Conservation (phyloP, 1,284 basidiomycete genomes). For the Ustilago loliicola region DNA sequence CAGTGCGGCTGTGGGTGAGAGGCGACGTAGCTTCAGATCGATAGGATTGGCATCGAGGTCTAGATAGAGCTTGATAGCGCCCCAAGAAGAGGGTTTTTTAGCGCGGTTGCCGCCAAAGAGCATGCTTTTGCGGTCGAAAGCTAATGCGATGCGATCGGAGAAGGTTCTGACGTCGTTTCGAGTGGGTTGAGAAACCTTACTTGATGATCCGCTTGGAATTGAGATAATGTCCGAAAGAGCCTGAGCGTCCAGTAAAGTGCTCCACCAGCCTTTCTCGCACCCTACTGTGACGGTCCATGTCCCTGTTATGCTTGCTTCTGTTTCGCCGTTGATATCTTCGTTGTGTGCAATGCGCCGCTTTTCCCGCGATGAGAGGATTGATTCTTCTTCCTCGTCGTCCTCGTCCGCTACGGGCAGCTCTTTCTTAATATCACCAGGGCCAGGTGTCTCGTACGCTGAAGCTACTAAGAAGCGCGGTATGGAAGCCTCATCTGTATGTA, state of each 20-base stretch:
- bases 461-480: conserved; percentile 12
- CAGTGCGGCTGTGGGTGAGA: conserved; percentile 8
- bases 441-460: neutral
- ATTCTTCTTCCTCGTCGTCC: conserved; percentile 12
- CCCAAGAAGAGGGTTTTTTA: neutral
- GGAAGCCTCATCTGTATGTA: conserved; percentile 6
- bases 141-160: conserved; percentile 7
- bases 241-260: neutral
- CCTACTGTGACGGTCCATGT: conserved; percentile 26
- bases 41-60: conserved; percentile 16
- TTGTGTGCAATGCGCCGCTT: neutral
- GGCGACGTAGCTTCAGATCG: conserved; percentile 14
- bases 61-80: conserved; percentile 25
- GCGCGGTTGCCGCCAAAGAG: conserved; percentile 16
- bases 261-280: conserved; percentile 31
- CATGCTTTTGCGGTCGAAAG: conserved; percentile 19
- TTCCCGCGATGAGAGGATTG: neutral
- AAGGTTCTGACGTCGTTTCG: neutral
- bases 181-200: neutral
- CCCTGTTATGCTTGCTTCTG: neutral
- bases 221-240: neutral
- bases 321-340: neutral
- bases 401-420: neutral
- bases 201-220: neutral
- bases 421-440: neutral